Evolutionary conservation across 2,329 filamentous ascomycete genomes (phyloP).

Genomic region (Fusarium humuli): DNA sequence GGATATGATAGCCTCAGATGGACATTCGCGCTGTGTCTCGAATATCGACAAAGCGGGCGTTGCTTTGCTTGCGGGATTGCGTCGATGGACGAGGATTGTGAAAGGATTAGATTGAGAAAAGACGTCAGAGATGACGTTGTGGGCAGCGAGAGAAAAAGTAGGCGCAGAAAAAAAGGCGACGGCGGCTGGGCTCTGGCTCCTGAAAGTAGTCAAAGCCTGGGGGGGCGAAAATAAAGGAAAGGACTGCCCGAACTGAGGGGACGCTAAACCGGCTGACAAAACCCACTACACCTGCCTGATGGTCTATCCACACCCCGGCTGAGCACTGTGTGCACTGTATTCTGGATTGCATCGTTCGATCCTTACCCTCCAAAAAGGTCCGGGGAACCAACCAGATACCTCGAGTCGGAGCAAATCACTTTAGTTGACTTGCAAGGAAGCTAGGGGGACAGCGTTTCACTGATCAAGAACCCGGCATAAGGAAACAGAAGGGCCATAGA

Average conservation of each 20-base stretch:
- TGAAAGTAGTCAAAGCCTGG: slow-evolving; percentile 41
- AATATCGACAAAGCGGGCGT: slow-evolving; percentile 43
- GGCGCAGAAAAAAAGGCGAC: slow-evolving; percentile 52
- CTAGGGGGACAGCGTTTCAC: slow-evolving; percentile 12
- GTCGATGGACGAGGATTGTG: slow-evolving; percentile 50
- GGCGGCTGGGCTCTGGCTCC: slow-evolving; percentile 49
- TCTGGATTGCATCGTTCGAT: slow-evolving; percentile 45
- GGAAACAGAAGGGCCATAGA: slow-evolving; percentile 24
- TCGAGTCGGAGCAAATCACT: slow-evolving; percentile 5
- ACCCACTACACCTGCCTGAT: slow-evolving; percentile 12
- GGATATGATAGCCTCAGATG: slow-evolving; percentile 15
- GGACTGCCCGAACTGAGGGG: slow-evolving; percentile 19
- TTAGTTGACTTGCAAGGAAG: slow-evolving; percentile 7
- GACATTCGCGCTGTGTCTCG: slow-evolving; percentile 40
- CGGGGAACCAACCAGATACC: slow-evolving; percentile 30
- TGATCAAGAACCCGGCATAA: slow-evolving; percentile 14
- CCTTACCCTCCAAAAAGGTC: slow-evolving; percentile 33
- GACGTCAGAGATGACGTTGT: slow-evolving; percentile 64
- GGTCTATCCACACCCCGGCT: not conserved
- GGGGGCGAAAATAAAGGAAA: slow-evolving; percentile 37
- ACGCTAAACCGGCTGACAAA: slow-evolving; percentile 39
- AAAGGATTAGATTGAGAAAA: slow-evolving; percentile 55
- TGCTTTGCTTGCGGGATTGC: slow-evolving; percentile 49
- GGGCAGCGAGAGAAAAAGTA: slow-evolving; percentile 51
- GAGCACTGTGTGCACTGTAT: slow-evolving; percentile 39